These are phyloP conservation scores for Yamadazyma olivae DNA, from an alignment of 805 yeast genomes.

Conservation along the genomic window DNA sequence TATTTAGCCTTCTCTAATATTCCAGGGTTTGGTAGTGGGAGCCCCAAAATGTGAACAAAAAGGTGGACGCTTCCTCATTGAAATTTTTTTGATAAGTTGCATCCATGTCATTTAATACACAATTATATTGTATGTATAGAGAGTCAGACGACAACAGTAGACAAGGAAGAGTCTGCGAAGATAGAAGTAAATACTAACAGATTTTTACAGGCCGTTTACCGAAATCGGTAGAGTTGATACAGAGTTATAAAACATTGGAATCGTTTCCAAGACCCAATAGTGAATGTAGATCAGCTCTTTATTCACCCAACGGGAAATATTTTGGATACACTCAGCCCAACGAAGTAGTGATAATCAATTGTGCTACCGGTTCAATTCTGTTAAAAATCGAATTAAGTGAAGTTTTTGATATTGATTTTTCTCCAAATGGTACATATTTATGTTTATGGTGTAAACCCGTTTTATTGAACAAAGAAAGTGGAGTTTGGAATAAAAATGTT, in stretches of 20 bases:
- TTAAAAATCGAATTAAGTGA: constrained; percentile 56
- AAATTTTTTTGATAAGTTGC: constrained; percentile 4
- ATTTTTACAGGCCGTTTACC: constrained; percentile 54
- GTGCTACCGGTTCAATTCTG: constrained; percentile 33
- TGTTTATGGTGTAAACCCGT: constrained; percentile 90
- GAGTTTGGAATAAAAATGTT: constrained; percentile 77
- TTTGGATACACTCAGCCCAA: constrained; percentile 74
- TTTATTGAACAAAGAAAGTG: constrained; percentile 59
- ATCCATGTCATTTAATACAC: constrained; percentile 13
- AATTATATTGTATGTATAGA: constrained; percentile 15
- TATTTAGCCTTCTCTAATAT: no score
- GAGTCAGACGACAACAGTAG: background rate
- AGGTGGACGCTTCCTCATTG: constrained; percentile 9
- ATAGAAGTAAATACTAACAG: no score
- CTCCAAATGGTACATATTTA: constrained; percentile 82
- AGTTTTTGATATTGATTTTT: constrained; percentile 78
- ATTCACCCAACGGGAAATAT: constrained; percentile 63
- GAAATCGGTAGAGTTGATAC: constrained; percentile 50
- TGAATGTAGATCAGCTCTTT: constrained; percentile 62
- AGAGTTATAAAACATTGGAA: constrained; percentile 36
- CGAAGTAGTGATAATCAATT: constrained; percentile 54
- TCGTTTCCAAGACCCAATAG: constrained; percentile 31
- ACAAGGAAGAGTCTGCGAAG: no score
- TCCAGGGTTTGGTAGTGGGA: no score
- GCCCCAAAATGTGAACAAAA: no score